These are phyloP conservation scores for Fusarium longipes DNA, from an alignment of 2,329 filamentous ascomycete species.

Conservation along the genomic window DNA sequence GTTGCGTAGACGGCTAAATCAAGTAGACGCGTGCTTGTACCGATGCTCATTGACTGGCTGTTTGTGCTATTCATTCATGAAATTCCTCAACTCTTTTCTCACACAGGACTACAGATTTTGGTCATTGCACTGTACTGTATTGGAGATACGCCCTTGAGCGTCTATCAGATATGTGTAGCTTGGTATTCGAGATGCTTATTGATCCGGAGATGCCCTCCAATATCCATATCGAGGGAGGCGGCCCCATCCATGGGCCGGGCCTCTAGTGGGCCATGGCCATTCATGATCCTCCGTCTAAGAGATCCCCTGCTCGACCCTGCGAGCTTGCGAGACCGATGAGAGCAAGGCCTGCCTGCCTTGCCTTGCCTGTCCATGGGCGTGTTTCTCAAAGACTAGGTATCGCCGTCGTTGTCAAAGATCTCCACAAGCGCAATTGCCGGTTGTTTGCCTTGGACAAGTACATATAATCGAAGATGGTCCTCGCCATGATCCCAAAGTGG, in stretches of 20 bases:
- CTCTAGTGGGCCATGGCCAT: constrained; percentile 35
- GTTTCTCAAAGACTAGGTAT: constrained; percentile 39
- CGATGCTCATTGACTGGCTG: constrained; percentile 29
- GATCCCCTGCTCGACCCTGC: constrained; percentile 32
- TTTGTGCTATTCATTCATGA: constrained; percentile 7
- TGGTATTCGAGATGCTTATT: constrained; percentile 23
- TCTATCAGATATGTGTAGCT: constrained; percentile 15
- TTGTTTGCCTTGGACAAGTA: constrained; percentile 42
- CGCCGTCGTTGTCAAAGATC: constrained; percentile 34
- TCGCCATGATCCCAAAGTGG: constrained; percentile 45
- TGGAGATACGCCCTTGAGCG: constrained; percentile 22
- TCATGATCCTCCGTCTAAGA: constrained; percentile 38
- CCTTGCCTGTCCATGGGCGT: constrained; percentile 7
- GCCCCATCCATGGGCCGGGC: constrained; percentile 34
- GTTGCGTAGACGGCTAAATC: constrained; percentile 24
- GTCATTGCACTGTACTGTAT: not conserved
- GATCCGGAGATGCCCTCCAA: constrained; percentile 29
- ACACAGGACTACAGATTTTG: not conserved
- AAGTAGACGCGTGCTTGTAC: constrained; percentile 28
- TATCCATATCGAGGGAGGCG: constrained; percentile 15
- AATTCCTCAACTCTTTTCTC: constrained; percentile 17
- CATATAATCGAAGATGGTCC: constrained; percentile 48
- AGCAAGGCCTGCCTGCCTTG: constrained; percentile 32
- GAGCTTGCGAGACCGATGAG: constrained; percentile 24
- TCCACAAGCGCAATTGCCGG: constrained; percentile 41